Percentiles rank a stretch among this genome's conserved stretches.
Conservation (phyloP, 495 filamentous ascomycete genomes). For the Patellaria atrata region DNA sequence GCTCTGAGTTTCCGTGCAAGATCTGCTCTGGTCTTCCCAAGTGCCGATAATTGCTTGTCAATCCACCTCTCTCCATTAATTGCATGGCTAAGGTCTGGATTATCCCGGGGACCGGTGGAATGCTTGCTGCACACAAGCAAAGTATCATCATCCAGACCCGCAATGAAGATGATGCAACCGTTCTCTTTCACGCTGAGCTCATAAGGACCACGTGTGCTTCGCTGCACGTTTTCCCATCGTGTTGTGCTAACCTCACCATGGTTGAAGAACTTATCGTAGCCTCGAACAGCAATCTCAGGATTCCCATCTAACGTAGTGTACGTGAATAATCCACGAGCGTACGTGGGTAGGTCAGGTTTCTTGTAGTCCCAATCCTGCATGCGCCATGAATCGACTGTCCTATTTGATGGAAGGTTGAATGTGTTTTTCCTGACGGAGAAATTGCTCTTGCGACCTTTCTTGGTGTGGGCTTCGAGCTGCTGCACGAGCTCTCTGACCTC, state of each 20-base stretch:
- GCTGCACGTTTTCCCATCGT: slow-evolving; percentile 64
- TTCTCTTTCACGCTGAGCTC: slow-evolving; percentile 97
- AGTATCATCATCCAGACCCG: slow-evolving; percentile 72
- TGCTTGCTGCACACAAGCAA: slow-evolving; percentile 96
- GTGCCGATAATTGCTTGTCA: slow-evolving; percentile 55
- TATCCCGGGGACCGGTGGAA: slow-evolving; percentile 64
- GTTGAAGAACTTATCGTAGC: slow-evolving; percentile 99
- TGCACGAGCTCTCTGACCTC: slow-evolving; percentile 50
- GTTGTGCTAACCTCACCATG: slow-evolving; percentile 63
- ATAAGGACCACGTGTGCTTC: slow-evolving; percentile 72
- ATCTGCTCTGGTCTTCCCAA: slow-evolving; percentile 64
- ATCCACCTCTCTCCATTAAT: slow-evolving; percentile 73
- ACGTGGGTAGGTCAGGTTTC: slow-evolving; percentile 64
- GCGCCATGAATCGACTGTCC: slow-evolving; percentile 77
- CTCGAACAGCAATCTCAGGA: slow-evolving; percentile 67
- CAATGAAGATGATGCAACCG: slow-evolving; percentile 96
- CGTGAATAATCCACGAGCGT: slow-evolving; percentile 88
- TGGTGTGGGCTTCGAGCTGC: slow-evolving; percentile 33
- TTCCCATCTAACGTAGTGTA: slow-evolving; percentile 43
- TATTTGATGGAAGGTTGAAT: slow-evolving; percentile 44
- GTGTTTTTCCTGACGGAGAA: slow-evolving; percentile 62
- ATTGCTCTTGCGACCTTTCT: slow-evolving; percentile 18
- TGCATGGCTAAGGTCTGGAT: slow-evolving; percentile 64
- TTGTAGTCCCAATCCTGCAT: slow-evolving; percentile 95
- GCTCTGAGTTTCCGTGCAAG: slow-evolving; percentile 58